Conservation (phyloP, 129 eudicot genomes). For the Logfia minima region DNA sequence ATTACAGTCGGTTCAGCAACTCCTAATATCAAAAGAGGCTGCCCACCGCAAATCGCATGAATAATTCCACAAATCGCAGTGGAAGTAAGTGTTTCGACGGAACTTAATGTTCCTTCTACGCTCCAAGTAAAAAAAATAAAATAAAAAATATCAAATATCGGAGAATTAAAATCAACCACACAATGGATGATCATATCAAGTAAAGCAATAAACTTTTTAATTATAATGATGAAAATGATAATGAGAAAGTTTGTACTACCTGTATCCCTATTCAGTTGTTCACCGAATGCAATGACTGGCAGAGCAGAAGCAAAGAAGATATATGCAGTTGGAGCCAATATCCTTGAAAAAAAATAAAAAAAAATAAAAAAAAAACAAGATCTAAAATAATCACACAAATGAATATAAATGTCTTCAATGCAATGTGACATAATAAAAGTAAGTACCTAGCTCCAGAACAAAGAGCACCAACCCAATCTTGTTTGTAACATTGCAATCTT, state of each 20-base stretch:
- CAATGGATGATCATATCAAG: not conserved
- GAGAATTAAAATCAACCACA: not conserved
- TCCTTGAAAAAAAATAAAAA: conserved; percentile 35
- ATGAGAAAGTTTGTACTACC: conserved; percentile 47
- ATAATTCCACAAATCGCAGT: conserved; percentile 90
- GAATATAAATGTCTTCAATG: too few species aligned
- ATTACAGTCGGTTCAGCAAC: conserved; percentile 93
- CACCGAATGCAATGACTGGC: conserved; percentile 95
- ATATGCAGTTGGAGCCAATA: conserved; percentile 89
- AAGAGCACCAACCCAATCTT: conserved; percentile 66
- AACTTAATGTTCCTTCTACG: conserved; percentile 77
- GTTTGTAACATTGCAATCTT: conserved; percentile 62
- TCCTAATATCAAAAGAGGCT: conserved; percentile 84
- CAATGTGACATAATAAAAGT: not conserved
- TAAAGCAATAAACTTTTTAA: too few species aligned
- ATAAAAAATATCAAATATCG: not conserved
- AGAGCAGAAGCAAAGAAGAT: conserved; percentile 94
- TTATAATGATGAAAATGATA: not conserved
- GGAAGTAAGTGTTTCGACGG: conserved; percentile 75
- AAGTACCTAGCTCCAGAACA: conserved; percentile 65
- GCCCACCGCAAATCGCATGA: conserved; percentile 85
- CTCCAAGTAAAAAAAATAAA: not conserved
- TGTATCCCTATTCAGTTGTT: conserved; percentile 83
- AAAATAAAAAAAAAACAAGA: not conserved
- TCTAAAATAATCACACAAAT: not conserved